Conservation (phyloP, 2,329 filamentous ascomycete genomes). For the Fusarium xylarioides region DNA sequence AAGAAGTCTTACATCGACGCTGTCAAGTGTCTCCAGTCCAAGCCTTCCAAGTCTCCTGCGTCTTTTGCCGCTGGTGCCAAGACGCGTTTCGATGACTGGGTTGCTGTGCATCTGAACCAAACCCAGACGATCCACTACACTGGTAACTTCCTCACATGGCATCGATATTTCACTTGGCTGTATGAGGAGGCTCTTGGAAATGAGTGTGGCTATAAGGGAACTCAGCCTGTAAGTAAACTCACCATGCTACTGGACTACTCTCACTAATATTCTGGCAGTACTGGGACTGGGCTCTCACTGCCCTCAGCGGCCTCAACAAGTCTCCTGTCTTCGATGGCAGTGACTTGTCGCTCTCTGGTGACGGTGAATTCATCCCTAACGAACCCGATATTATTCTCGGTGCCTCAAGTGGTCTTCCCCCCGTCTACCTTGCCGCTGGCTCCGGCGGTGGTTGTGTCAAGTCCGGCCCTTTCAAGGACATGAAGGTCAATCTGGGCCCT, state of each 20-base stretch:
- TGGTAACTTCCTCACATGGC: slow-evolving; percentile 46
- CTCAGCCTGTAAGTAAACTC: slow-evolving; percentile 47
- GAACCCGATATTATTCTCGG: slow-evolving; percentile 40
- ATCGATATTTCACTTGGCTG: slow-evolving; percentile 46
- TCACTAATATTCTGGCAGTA: slow-evolving; percentile 46
- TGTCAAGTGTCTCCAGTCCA: slow-evolving; percentile 54
- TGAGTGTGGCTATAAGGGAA: slow-evolving; percentile 51
- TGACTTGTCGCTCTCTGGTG: slow-evolving; percentile 54
- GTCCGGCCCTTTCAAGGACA: slow-evolving; percentile 58
- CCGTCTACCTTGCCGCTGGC: slow-evolving; percentile 53
- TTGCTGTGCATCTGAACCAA: slow-evolving; percentile 59
- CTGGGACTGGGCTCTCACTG: slow-evolving; percentile 57
- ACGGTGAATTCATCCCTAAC: slow-evolving; percentile 49
- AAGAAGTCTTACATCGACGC: slow-evolving; percentile 54
- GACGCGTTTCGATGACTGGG: slow-evolving; percentile 60
- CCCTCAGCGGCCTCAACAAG: slow-evolving; percentile 47
- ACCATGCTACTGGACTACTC: background rate
- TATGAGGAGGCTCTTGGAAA: slow-evolving; percentile 46
- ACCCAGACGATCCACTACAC: slow-evolving; percentile 56
- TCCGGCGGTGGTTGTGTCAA: slow-evolving; percentile 65
- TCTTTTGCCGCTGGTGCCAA: slow-evolving; percentile 53
- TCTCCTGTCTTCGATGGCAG: slow-evolving; percentile 62
- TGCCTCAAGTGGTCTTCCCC: slow-evolving; percentile 38
- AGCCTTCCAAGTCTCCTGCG: slow-evolving; percentile 48
- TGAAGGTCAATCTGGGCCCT: slow-evolving; percentile 53